Evolutionary conservation across 2,329 filamentous ascomycete genomes (phyloP).

Genomic region (Saccharata proteae): DNA sequence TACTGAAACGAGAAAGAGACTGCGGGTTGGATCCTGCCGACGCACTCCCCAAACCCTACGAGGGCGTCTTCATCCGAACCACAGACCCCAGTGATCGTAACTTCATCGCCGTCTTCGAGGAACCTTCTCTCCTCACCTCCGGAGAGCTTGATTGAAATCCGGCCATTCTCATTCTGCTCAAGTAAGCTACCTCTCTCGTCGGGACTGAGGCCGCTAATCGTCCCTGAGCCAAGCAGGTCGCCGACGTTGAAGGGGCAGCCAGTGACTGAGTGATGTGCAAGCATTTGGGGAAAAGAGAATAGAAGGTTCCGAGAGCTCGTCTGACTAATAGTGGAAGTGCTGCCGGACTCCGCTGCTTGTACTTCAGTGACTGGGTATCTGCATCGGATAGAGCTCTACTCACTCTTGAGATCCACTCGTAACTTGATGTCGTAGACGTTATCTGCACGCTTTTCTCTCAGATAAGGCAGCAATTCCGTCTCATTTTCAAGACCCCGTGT

Average conservation of each 20-base stretch:
- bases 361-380: not conserved
- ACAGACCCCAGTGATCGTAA: conserved; percentile 54
- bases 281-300: conserved; percentile 77
- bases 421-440: conserved; percentile 59
- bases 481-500: conserved; percentile 43
- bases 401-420: conserved; percentile 48
- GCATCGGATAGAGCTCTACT: conserved; percentile 10
- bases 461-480: conserved; percentile 45
- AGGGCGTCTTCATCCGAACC: conserved; percentile 45
- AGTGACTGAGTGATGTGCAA: conserved; percentile 65
- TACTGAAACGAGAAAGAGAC: conserved; percentile 4
- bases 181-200: conserved; percentile 55
- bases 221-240: conserved; percentile 67
- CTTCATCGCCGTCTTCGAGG: conserved; percentile 60
- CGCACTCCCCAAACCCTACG: conserved; percentile 67
- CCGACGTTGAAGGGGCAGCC: conserved; percentile 64
- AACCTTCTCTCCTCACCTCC: conserved; percentile 59
- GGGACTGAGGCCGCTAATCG: conserved; percentile 55
- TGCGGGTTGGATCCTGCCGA: conserved; percentile 44
- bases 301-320: conserved; percentile 55
- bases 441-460: conserved; percentile 48
- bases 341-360: conserved; percentile 30
- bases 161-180: conserved; percentile 61
- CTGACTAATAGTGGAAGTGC: conserved; percentile 45
- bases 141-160: conserved; percentile 47